These are phyloP conservation scores for Kandelia obovata DNA, from an alignment of 345 rosid genomes.

Conservation along the genomic window DNA sequence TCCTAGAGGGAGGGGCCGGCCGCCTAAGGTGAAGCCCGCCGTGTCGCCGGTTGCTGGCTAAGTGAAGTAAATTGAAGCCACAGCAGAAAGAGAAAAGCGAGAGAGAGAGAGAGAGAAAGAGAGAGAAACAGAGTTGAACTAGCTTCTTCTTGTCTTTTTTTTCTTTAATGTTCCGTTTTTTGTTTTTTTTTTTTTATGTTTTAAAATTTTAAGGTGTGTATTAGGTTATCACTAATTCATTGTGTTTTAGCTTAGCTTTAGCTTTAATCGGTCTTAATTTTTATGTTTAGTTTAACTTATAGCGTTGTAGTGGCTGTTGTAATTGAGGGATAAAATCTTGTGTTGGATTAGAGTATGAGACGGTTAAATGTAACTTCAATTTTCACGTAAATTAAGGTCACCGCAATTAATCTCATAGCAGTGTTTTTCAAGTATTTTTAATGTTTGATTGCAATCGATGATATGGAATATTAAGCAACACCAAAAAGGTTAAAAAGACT, in stretches of 20 bases:
- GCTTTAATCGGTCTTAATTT: neutral
- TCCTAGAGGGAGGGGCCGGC: slow-evolving; percentile 71
- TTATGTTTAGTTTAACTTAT: slow-evolving; percentile 9
- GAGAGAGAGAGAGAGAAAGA: neutral
- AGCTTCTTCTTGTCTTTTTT: slow-evolving; percentile 12
- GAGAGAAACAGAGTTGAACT: neutral
- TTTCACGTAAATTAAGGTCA: slow-evolving; percentile 32
- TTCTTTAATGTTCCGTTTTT: slow-evolving; percentile 12
- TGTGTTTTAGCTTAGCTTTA: slow-evolving; percentile 10
- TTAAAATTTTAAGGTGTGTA: slow-evolving; percentile 9
- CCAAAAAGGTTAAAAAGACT: no score
- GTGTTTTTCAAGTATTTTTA: no score
- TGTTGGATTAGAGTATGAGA: slow-evolving; percentile 1
- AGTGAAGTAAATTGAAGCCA: slow-evolving; percentile 3
- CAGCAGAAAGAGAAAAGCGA: neutral
- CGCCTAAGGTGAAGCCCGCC: slow-evolving; percentile 73
- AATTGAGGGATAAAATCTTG: neutral
- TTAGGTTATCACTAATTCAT: slow-evolving; percentile 14
- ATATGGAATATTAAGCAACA: no score
- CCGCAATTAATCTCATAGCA: no score
- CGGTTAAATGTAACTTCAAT: slow-evolving; percentile 31
- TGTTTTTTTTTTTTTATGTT: slow-evolving; percentile 4
- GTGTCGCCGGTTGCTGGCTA: slow-evolving; percentile 65
- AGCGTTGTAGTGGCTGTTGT: slow-evolving; percentile 6
- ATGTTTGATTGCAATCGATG: no score